phyloP scores from a whole-genome alignment of 768 basidiomycete species.

The Lentinula detonsa region DNA sequence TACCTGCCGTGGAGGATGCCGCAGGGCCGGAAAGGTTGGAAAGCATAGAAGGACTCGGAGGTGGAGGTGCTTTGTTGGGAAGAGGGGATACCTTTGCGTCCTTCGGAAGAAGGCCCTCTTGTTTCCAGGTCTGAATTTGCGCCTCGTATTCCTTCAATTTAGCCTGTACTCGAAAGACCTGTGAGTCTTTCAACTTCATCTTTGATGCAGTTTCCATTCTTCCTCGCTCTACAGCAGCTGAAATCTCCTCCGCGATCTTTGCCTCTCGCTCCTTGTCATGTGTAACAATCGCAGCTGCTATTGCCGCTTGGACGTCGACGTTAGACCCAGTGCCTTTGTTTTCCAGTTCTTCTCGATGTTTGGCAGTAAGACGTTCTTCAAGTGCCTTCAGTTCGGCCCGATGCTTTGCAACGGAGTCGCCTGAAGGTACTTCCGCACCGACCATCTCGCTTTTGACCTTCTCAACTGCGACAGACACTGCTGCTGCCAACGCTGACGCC shows the following conservation, averaged over 20 bases:
- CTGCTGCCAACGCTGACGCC: conserved; percentile 36
- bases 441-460: conserved; percentile 45
- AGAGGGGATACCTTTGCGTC: conserved; percentile 17
- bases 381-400: conserved; percentile 53
- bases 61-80: conserved; percentile 21
- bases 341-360: conserved; percentile 50
- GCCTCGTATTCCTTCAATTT: conserved; percentile 66
- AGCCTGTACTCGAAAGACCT: conserved; percentile 53
- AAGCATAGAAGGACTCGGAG: conserved; percentile 18
- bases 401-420: conserved; percentile 38
- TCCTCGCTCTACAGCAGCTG: conserved; percentile 62
- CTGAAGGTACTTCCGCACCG: conserved; percentile 13
- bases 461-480: conserved; percentile 52
- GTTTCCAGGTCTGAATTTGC: conserved; percentile 52
- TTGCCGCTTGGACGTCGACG: conserved; percentile 38
- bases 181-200: conserved; percentile 64
- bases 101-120: conserved; percentile 40
- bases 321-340: conserved; percentile 26
- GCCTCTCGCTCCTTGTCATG: conserved; percentile 41
- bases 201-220: conserved; percentile 58
- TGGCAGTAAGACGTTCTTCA: conserved; percentile 43
- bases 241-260: conserved; percentile 50
- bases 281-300: conserved; percentile 42
- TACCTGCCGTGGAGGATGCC: conserved; percentile 13
- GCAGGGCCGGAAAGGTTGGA: conserved; percentile 17